Conservation (phyloP, 2,329 filamentous ascomycete species). For the Venturia effusa region DNA sequence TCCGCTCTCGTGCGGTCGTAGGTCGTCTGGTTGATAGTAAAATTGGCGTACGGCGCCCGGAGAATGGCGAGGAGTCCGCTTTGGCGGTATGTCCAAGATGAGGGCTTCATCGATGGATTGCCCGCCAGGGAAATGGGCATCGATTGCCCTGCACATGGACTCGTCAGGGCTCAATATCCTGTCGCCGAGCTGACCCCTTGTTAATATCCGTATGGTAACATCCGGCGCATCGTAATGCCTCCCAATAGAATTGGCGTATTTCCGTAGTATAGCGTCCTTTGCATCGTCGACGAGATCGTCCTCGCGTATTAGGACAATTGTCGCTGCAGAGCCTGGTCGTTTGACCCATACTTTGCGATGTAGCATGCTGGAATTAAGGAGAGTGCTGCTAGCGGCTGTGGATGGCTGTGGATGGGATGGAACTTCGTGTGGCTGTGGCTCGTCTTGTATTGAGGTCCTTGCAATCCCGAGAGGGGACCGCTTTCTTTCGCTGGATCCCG, state of each 20-base stretch:
- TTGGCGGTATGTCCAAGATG: conserved; percentile 72
- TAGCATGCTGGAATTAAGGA: conserved; percentile 8
- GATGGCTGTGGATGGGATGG: background rate
- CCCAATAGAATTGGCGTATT: conserved; percentile 89
- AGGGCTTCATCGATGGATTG: conserved; percentile 84
- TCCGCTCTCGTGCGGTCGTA: conserved; percentile 55
- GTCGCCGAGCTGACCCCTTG: conserved; percentile 55
- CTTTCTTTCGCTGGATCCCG: background rate
- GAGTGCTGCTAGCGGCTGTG: background rate
- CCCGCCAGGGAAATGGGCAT: conserved; percentile 74
- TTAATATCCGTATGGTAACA: conserved; percentile 64
- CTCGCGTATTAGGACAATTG: conserved; percentile 72
- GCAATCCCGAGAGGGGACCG: background rate
- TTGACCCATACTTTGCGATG: conserved; percentile 80
- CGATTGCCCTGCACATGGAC: conserved; percentile 64
- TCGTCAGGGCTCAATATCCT: conserved; percentile 78
- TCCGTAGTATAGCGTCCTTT: conserved; percentile 80
- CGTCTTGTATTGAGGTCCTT: background rate
- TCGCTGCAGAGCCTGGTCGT: conserved; percentile 73
- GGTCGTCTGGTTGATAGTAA: conserved; percentile 47
- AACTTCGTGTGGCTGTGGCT: background rate
- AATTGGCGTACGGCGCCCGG: conserved; percentile 43
- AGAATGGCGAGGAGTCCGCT: conserved; percentile 69
- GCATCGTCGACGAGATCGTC: conserved; percentile 92
- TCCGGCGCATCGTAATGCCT: conserved; percentile 85